Evolutionary conservation across 2,329 filamentous ascomycete genomes (phyloP), one percentile per base, ranked within the genome.

Genomic region (Harringtonia lauricola): DNA sequence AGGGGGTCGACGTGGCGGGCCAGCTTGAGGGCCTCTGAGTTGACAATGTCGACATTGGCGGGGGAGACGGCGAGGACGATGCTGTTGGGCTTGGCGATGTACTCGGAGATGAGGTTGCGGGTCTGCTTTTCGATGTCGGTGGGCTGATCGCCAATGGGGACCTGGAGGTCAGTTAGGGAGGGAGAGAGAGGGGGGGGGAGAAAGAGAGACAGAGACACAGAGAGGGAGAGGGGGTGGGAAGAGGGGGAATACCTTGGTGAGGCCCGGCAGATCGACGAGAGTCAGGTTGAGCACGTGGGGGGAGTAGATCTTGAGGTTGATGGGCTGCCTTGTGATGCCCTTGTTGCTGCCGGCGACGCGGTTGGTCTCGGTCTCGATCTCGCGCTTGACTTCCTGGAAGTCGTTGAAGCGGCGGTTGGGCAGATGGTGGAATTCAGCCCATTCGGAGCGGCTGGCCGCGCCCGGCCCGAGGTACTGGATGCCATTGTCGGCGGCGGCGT

Each of bases 221-320:
- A 29, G 8, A 13, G 8, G 28, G n/a, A n/a, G n/a, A n/a, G n/a
- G n/a, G n/a, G n/a, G n/a, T n/a, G n/a, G n/a, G n/a, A n/a, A n/a
- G n/a, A n/a, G n/a, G n/a, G n/a, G n/a, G n/a, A n/a, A n/a, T n/a
- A n/a, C n/a, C 68, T 94, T 95, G 51, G 92, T 98, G 59, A 98
- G 68, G 64, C 92, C 92, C 38, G 92, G 92, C 66, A 98, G 68
- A 74, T 98, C 92, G 57, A 98, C 92, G 46, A 98, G 74, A 8
- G 92, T 98, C 54, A 98, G 74, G 45, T 94, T 98, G 48, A 98
- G 79, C 61, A 98, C 94, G 59, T 98, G 95, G 43, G 92, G 92
- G 42, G 90, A 96, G 76, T 94, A 96, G 67, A 98, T 95, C 59
- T 92, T 82, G 58, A 98, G 73, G 71, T 96, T 96, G 74, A 98